Conservation (phyloP, 208 protist genomes). For the Sergeia podlipaevii region DNA sequence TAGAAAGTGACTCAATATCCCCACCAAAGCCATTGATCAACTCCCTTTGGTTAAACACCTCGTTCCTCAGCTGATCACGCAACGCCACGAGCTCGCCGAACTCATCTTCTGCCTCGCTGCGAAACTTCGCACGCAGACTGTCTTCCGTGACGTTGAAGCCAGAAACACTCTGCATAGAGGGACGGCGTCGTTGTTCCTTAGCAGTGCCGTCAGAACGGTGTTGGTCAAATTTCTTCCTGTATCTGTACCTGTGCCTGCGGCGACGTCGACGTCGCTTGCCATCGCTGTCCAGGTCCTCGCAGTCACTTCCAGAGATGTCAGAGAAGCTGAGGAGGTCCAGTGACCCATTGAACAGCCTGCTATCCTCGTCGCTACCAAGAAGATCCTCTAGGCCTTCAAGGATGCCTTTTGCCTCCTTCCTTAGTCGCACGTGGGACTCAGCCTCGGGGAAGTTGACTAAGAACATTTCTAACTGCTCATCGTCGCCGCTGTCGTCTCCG, state of each 20-base stretch:
- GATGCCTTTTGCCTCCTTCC: slow-evolving; percentile 51
- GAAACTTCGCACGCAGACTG: slow-evolving; percentile 42
- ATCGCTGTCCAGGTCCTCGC: neutral
- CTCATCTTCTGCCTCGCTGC: slow-evolving; percentile 52
- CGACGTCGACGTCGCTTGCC: slow-evolving; percentile 4
- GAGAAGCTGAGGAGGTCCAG: slow-evolving; percentile 1
- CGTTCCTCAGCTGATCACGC: slow-evolving; percentile 33
- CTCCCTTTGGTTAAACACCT: slow-evolving; percentile 32
- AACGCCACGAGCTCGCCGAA: slow-evolving; percentile 41
- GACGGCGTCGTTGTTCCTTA: neutral
- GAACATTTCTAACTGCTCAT: slow-evolving; percentile 39
- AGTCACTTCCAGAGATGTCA: neutral
- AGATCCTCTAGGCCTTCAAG: slow-evolving; percentile 28
- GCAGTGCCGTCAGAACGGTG: neutral
- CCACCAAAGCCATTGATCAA: slow-evolving; percentile 36
- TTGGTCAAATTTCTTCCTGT: neutral
- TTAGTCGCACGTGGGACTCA: slow-evolving; percentile 54
- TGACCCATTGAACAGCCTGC: slow-evolving; percentile 3
- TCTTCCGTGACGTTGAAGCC: slow-evolving; percentile 43
- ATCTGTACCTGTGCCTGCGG: slow-evolving; percentile 1
- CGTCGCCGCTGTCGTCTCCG: slow-evolving; percentile 26
- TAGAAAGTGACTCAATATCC: slow-evolving; percentile 58
- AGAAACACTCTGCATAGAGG: slow-evolving; percentile 10
- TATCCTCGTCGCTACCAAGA: slow-evolving; percentile 2
- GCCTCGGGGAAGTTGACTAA: slow-evolving; percentile 64